A percentile compares a stretch with the other conserved stretches of the same genome.
phyloP scores from a whole-genome alignment of 1,284 basidiomycete species.

The Ceratobasidium sp. region DNA sequence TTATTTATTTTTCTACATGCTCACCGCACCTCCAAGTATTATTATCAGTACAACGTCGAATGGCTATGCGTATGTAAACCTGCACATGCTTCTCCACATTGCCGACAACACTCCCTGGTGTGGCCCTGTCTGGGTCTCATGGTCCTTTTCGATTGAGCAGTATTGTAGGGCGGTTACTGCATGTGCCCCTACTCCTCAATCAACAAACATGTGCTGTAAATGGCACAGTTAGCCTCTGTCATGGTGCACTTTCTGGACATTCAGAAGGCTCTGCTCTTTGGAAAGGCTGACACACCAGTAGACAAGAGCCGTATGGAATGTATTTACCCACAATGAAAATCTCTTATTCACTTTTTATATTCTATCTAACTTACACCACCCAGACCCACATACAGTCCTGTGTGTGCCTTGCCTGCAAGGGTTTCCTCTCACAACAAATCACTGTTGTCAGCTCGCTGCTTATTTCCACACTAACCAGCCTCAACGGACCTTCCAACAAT shows the following conservation, averaged over 20 bases:
- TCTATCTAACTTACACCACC: background rate
- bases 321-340: constrained; percentile 4
- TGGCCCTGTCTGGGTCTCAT: constrained; percentile 57
- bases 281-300: constrained; percentile 10
- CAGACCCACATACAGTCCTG: constrained; percentile 23
- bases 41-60: background rate
- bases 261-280: constrained; percentile 6
- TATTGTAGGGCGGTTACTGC: constrained; percentile 48
- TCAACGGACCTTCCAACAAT: background rate
- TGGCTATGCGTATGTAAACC: constrained; percentile 50
- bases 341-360: background rate
- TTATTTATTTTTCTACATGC: background rate
- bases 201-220: constrained; percentile 4
- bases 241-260: background rate
- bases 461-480: constrained; percentile 12
- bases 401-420: no score
- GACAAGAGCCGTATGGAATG: background rate
- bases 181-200: constrained; percentile 19
- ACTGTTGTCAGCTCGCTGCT: background rate
- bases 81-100: constrained; percentile 56
- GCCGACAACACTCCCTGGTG: constrained; percentile 50
- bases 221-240: background rate
- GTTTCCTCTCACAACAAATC: no score
- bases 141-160: constrained; percentile 56
- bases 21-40: background rate